Percentiles rank a stretch among this genome's conserved stretches.
These are phyloP conservation scores for Cruciata laevipes DNA, from an alignment of 257 asterid species.

Conservation along the genomic window DNA sequence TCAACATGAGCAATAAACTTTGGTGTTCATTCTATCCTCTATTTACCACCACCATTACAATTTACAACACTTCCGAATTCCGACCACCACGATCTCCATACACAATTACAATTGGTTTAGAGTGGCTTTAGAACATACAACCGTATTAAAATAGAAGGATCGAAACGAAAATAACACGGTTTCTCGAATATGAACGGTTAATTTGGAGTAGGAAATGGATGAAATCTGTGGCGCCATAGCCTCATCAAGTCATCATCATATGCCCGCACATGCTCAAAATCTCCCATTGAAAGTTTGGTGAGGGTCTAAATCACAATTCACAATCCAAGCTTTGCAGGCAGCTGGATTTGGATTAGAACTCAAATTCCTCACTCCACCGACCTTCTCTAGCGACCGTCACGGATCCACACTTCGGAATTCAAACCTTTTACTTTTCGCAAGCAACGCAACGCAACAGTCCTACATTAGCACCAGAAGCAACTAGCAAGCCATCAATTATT, in stretches of 20 bases:
- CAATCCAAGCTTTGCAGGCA: background rate
- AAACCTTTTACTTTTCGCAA: background rate
- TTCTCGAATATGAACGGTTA: background rate
- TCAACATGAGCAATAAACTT: too few relatives aligned
- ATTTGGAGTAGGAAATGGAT: background rate
- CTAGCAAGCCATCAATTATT: background rate
- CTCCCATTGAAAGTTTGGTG: background rate
- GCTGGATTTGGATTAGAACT: background rate
- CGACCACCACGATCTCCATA: background rate
- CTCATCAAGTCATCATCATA: too few relatives aligned
- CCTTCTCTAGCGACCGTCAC: background rate
- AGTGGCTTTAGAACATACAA: background rate
- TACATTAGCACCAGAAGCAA: background rate
- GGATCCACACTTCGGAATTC: background rate
- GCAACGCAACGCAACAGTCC: background rate
- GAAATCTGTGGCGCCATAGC: background rate
- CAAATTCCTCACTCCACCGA: conserved; percentile 5
- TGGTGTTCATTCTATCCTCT: too few relatives aligned
- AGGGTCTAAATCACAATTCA: background rate
- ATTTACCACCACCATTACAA: too few relatives aligned
- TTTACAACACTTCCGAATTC: background rate
- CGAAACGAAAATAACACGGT: background rate
- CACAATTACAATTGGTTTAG: background rate
- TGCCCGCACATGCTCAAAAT: background rate
- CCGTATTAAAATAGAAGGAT: too few relatives aligned